phyloP scores from a whole-genome alignment of 331 rosid genomes.

The Erythrophleum ivorense region DNA sequence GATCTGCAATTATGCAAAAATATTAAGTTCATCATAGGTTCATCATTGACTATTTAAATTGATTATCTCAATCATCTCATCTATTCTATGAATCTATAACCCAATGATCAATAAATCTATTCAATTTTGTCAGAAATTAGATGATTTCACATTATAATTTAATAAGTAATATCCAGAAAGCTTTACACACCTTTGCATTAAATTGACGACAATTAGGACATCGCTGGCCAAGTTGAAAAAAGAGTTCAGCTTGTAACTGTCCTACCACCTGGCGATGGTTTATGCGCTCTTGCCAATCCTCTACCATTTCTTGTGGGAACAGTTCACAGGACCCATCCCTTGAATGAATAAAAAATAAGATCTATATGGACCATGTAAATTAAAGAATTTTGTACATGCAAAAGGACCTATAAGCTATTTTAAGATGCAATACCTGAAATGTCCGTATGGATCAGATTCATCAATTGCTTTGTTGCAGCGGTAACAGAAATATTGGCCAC shows the following conservation, averaged over 20 bases:
- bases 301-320: constrained; percentile 71
- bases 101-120: constrained; percentile 18
- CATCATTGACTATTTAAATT: constrained; percentile 22
- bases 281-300: constrained; percentile 64
- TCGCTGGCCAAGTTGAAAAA: constrained; percentile 44
- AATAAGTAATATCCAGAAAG: constrained; percentile 19
- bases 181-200: constrained; percentile 81
- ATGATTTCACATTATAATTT: constrained; percentile 15
- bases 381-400: constrained; percentile 29
- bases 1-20: constrained; percentile 10
- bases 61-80: constrained; percentile 2
- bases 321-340: constrained; percentile 76
- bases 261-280: constrained; percentile 67
- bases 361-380: constrained; percentile 8
- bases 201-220: constrained; percentile 88
- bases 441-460: constrained; percentile 65
- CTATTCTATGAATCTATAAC: constrained; percentile 7
- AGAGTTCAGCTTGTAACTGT: constrained; percentile 64
- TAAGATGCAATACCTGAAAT: constrained; percentile 63
- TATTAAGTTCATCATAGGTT: constrained; percentile 7
- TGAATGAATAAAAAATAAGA: constrained; percentile 38
- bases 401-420: constrained; percentile 22
- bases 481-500: constrained; percentile 85
- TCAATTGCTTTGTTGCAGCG: constrained; percentile 73
- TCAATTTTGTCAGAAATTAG: not conserved